Evolutionary conservation across 2,329 filamentous ascomycete genomes (phyloP), one percentile per base, ranked within the genome.

Genomic region (Diaporthe vexans): DNA sequence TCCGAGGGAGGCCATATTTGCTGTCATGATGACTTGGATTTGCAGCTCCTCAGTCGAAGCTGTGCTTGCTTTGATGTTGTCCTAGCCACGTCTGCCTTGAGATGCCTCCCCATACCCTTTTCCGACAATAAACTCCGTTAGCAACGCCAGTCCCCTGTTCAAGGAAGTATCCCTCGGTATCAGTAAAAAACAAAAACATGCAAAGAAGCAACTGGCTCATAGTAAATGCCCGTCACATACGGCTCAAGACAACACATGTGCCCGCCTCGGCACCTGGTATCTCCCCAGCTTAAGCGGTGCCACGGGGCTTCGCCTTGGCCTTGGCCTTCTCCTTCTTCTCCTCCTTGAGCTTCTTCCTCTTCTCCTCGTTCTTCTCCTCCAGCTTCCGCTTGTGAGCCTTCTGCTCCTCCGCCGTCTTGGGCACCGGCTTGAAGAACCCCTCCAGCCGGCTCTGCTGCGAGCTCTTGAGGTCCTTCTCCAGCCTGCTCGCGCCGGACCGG

Each of bases 241-340:
- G 37, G 29, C 48, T 43, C 58, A 54, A 54, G 63, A 68, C n/a
- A 40, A 37, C 13, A 54, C 33, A 43, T 54, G 59, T 65, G 59
- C 15, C 63, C 67, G 15, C 52, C 24, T 59, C 37, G 37, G 48
- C 33, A 54, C 48, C 33, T 2, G 21, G 5, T 52, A 9, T 17
- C 5, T 54, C 54, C 51, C 35, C 13, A 26, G n/a, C 61, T 79
- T 73, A 90, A 24, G 83, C 85, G 35, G 90, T 87, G 29, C 91
- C 93, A 76, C 94, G 91, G 19, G 96, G 95, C 86, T 96, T 98
- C 8, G 93, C 89, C 86, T 98, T 99, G 29, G 91, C 90, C 77
- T 94, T 94, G 78, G 95, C 95, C 90, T 98, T 99, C 77, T 95
- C 94, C 87, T 98, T 98, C 80, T 96, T 95, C 74, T 97, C 95